Evolutionary conservation across 306 rosid genomes (phyloP), one percentile per base, ranked within the genome.

Genomic region (Vigna trinervia): DNA sequence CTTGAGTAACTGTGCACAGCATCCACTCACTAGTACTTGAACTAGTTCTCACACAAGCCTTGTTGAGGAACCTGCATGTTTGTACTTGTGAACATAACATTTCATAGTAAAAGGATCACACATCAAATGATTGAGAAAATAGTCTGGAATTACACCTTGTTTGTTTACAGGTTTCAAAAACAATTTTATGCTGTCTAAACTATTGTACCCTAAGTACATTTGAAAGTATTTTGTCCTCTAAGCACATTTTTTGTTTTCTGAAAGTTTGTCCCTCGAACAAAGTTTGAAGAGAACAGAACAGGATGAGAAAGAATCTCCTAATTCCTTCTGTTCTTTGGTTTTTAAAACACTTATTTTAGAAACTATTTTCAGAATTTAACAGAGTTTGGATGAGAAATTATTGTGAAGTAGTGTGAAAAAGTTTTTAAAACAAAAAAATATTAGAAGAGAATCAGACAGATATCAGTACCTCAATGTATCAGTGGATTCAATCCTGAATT

Each of bases 1-100:
- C 96, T 78, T 90, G 96, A 14, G 92, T 93, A 57, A 89, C 87
- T 17, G 96, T 30, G 70, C 94, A 84, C 20, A 80, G 76, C 76
- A 48, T 78, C 94, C 91, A 85, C n/a, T 84, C 86, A 68, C 71
- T 68, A 41, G 75, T 79, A 23, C 59, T 19, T 52, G 84, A 15
- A 15, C 66, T 69, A 6, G 30, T 87, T 28, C 53, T 78, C 12
- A 87, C 91, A 4, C 91, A 82, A 1, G 94, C 93, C 83, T 90
- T 90, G 85, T 87, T 83, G 0, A 87, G 85, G 69, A 88, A 87
- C 63, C 97, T 92, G 89, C 78, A 50, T 45, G 15, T 19, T 23
- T 34, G 46, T 30, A 54, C 66, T 56, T 52, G 3, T n/a, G 5
- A 32, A 20, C 45, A 12, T 1, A 48, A 50, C 36, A 69, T 41